A percentile compares a stretch with the other conserved stretches of the same genome.
These are phyloP conservation scores for Phaseolus coccineus DNA, from an alignment of 331 rosid species.

Conservation along the genomic window DNA sequence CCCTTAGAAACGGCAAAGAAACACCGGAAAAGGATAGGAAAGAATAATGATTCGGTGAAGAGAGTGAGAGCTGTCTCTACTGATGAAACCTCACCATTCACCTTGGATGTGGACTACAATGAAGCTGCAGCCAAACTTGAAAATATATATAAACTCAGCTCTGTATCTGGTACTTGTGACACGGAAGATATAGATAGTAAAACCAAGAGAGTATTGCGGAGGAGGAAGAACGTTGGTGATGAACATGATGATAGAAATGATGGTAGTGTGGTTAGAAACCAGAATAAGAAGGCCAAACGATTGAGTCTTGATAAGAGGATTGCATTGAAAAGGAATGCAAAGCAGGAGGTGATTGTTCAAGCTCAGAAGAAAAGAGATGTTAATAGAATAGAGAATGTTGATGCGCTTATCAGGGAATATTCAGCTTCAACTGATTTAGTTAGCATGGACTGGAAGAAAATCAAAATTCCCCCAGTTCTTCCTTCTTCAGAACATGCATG, in stretches of 20 bases:
- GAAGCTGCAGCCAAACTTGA: conserved; percentile 29
- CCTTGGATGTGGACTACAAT: conserved; percentile 24
- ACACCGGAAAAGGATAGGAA: conserved; percentile 52
- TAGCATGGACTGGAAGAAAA: conserved; percentile 18
- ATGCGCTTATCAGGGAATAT: not conserved
- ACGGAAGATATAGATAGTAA: not conserved
- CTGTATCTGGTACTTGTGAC: not conserved
- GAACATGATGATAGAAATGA: not conserved
- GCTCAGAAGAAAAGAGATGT: not conserved
- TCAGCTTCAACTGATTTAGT: conserved; percentile 30
- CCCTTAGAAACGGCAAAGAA: conserved; percentile 58
- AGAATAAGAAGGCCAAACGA: conserved; percentile 3
- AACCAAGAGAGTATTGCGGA: not conserved
- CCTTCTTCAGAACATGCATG: conserved; percentile 8
- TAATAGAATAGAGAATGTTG: not conserved
- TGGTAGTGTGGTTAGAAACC: not conserved
- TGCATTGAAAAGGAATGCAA: not conserved
- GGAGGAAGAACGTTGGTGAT: not conserved
- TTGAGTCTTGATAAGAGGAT: conserved; percentile 29
- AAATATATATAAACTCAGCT: conserved; percentile 15
- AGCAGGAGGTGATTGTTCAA: not conserved
- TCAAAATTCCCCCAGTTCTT: conserved; percentile 9
- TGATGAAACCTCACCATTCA: conserved; percentile 44
- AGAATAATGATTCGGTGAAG: conserved; percentile 49
- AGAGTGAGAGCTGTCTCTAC: conserved; percentile 57